Evolutionary conservation across 1,284 basidiomycete genomes (phyloP).

Genomic region (Athelia psychrophila): DNA sequence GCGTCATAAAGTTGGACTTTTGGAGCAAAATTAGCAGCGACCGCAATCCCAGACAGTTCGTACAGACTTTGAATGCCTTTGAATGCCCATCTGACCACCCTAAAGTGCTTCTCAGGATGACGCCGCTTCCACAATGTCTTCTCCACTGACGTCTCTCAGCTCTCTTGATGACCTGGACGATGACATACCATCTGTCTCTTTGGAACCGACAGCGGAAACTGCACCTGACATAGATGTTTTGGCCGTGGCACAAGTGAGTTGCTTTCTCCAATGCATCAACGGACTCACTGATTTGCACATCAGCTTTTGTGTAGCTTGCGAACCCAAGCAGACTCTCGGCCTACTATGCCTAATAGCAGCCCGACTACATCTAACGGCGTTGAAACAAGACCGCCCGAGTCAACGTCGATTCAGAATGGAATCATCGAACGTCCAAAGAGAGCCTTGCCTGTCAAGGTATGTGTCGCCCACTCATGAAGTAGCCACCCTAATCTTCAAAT

Average conservation of each 20-base stretch:
- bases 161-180: constrained; percentile 61
- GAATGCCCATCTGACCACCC: not conserved
- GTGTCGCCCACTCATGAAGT: not conserved
- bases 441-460: not conserved
- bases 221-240: constrained; percentile 33
- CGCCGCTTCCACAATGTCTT: constrained; percentile 51
- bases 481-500: too few species aligned
- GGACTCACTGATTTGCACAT: not conserved
- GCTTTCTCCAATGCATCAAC: not conserved
- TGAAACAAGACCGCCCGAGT: not conserved
- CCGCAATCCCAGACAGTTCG: constrained; percentile 35
- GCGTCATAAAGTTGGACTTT: constrained; percentile 90
- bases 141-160: constrained; percentile 72
- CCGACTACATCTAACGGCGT: not conserved
- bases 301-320: constrained; percentile 36
- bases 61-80: constrained; percentile 24
- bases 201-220: constrained; percentile 4
- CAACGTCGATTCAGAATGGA: not conserved
- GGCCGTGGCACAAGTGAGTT: constrained; percentile 41
- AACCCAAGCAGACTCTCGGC: not conserved
- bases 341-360: not conserved
- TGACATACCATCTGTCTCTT: constrained; percentile 17
- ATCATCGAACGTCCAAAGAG: not conserved
- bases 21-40: constrained; percentile 79
- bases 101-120: constrained; percentile 15